Base-by-base conservation (phyloP, 257 asterid genomes). In the Ilex aquifolium region DNA sequence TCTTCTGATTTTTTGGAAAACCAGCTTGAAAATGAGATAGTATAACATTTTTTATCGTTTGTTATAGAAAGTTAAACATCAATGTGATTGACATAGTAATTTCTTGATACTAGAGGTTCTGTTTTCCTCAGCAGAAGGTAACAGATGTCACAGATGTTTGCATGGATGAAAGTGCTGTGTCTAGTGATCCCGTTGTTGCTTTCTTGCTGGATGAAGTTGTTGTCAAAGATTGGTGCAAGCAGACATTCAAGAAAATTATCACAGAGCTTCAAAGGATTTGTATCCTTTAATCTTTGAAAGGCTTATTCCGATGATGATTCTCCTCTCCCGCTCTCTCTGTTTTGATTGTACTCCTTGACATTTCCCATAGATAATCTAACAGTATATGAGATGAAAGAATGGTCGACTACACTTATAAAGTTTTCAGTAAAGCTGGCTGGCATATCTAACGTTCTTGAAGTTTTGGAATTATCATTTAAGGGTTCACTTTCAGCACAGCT, bases 181-280 rank as follows among this genome's bases (percentile, higher is more conserved):
- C 97, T 44, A 90, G 95, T 76, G 99, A 93, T 84, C 95, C 97
- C 36, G 81, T 90, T 57, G 74, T 67, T 46, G 99, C 99, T 52
- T 81, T 87, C 85, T 77, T 93, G 78, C 95, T 93, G 60, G 99
- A 93, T 76, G 99, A 85, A 82, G 91, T 85, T 83, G 99, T 93
- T 54, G 88, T 93, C 69, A 87, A 83, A 76, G 97, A 90, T 77
- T 93, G 99, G 99, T 93, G 99, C 91, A 81, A 82, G 80, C 68
- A 77, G 73, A 78, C 83, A 31, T 93, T 87, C 80, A 74, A 72
- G 68, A 85, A 57, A 64, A 63, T 81, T 57, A 63, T 81, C 72
- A 44, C 73, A 5, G 95, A 90, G 62, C 80, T 86, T 77, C 82
- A 81, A 72, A 70, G 10, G 52, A 81, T 81, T 63, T 93, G 97